phyloP scores from a whole-genome alignment of 129 eudicot species.

The Ambrosia artemisiifolia region DNA sequence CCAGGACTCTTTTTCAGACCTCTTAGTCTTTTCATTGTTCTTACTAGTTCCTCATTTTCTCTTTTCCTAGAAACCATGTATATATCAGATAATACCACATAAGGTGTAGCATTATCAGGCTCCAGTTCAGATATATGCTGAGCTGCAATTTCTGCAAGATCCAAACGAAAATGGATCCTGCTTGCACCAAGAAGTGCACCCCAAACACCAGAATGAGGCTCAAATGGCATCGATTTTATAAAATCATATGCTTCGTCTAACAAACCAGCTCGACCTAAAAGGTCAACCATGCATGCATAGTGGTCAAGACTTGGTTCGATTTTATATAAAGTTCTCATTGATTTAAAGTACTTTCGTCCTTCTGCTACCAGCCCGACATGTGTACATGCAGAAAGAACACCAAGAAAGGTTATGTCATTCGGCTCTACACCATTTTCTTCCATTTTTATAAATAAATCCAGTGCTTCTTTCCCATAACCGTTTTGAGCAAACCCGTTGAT shows the following conservation, averaged over 20 bases:
- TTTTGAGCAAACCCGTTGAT: conserved; percentile 75
- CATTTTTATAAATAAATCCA: conserved; percentile 41
- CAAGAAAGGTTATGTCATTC: conserved; percentile 63
- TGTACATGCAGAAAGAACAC: conserved; percentile 70
- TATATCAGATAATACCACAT: conserved; percentile 66
- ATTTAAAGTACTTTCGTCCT: conserved; percentile 51
- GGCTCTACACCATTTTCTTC: conserved; percentile 30
- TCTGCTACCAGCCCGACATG: conserved; percentile 68
- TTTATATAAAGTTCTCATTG: conserved; percentile 44
- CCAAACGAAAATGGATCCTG: conserved; percentile 45
- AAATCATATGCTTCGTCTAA: conserved; percentile 59
- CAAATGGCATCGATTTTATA: conserved; percentile 53
- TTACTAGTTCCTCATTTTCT: conserved; percentile 47
- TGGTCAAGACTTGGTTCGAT: conserved; percentile 67
- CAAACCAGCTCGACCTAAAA: conserved; percentile 72
- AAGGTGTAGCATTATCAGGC: conserved; percentile 69
- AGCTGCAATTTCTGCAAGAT: conserved; percentile 74
- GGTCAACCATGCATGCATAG: conserved; percentile 88
- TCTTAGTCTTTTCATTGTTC: conserved; percentile 38
- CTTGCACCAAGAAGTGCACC: conserved; percentile 92
- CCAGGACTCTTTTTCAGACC: conserved; percentile 73
- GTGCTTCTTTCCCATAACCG: conserved; percentile 60
- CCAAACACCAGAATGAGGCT: conserved; percentile 79
- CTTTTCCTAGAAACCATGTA: conserved; percentile 40
- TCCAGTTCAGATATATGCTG: conserved; percentile 43